A percentile compares a stretch with the other conserved stretches of the same genome.
Conservation (phyloP, 345 rosid species). For the rapeseed (Brassica napus) region DNA sequence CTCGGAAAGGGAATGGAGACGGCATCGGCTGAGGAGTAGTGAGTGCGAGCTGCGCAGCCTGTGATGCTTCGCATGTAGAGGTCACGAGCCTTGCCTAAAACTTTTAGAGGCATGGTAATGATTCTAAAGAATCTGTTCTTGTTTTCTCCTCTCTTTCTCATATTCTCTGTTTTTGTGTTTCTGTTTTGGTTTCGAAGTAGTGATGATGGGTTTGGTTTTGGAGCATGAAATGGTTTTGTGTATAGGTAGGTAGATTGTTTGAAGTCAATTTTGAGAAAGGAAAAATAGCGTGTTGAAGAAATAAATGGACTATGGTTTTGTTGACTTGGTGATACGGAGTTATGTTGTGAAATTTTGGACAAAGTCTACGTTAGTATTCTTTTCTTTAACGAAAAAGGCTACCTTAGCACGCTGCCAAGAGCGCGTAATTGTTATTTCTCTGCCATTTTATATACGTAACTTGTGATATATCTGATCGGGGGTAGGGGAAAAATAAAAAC, state of each 20-base stretch:
- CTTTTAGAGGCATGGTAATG: slow-evolving; percentile 49
- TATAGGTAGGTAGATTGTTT: slow-evolving; percentile 16
- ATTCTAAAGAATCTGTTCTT: slow-evolving; percentile 50
- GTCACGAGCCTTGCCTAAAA: slow-evolving; percentile 62
- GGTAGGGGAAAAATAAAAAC: background rate
- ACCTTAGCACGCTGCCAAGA: background rate
- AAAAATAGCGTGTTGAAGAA: slow-evolving; percentile 28
- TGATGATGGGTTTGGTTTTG: slow-evolving; percentile 1
- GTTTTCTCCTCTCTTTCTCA: slow-evolving; percentile 33
- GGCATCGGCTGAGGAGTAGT: slow-evolving; percentile 31
- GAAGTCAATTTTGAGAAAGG: slow-evolving; percentile 19
- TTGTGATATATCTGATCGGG: background rate
- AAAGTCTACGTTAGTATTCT: slow-evolving; percentile 6
- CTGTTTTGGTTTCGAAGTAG: background rate
- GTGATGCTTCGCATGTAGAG: slow-evolving; percentile 64
- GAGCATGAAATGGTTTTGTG: slow-evolving; percentile 12
- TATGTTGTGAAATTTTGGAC: background rate
- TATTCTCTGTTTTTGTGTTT: background rate
- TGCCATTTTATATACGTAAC: background rate
- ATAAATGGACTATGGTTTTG: slow-evolving; percentile 24
- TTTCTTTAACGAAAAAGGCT: background rate
- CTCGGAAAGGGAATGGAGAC: slow-evolving; percentile 46
- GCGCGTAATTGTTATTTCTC: background rate
- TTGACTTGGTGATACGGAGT: slow-evolving; percentile 32
- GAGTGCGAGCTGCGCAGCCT: slow-evolving; percentile 44